Base-by-base conservation (phyloP, 164 flowering plant genomes). In the Santalum album region DNA sequence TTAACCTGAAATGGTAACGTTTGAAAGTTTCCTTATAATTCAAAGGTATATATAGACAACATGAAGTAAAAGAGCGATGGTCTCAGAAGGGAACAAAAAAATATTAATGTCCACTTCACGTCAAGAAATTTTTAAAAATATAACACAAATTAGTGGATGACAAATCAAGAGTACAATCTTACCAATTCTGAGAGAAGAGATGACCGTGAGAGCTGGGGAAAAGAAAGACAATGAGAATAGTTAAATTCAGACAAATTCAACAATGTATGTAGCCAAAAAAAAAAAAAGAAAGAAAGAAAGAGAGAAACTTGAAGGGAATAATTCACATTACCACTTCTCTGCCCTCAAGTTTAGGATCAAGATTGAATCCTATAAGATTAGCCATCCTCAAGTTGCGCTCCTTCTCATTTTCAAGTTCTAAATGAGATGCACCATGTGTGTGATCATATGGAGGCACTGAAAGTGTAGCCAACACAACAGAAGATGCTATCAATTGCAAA, bases 401-500 rank as follows among this genome's bases (percentile, higher is more conserved):
- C 58, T 86, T 92, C 71, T 80, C 96, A 73, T 83, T 78, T 59
- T 84, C 94, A 63, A 86, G 82, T 63, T 92, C 95, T 62, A 82
- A 42, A 72, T 89, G 96, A 54, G 98, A 84, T 35, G 88, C 78
- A 25, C 82, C 80, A 44, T 51, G 72, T 15, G 66, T 63, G 48
- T 54, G 80, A 45, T 81, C 81, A 69, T 80, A 87, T 0, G 95
- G 98, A 17, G 71, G 47, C 42, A 84, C 81, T 7, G 95, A 66
- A 40, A 92, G 84, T 19, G 95, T 94, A 64, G 96, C 95, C 65
- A 92, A 67, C 19, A 92, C 69, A 60, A 88, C 96, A 12, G 96
- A 88, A 55, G 98, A 88, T 25, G 98, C 98, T 22, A 92, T 79
- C 51, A 85, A 55, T 49, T 88, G 96, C 74, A 92, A 64, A 68